Evolutionary conservation across 176 grass and related monocot genomes (phyloP), one percentile per base, ranked within the genome.

Genomic region (Lolium rigidum): DNA sequence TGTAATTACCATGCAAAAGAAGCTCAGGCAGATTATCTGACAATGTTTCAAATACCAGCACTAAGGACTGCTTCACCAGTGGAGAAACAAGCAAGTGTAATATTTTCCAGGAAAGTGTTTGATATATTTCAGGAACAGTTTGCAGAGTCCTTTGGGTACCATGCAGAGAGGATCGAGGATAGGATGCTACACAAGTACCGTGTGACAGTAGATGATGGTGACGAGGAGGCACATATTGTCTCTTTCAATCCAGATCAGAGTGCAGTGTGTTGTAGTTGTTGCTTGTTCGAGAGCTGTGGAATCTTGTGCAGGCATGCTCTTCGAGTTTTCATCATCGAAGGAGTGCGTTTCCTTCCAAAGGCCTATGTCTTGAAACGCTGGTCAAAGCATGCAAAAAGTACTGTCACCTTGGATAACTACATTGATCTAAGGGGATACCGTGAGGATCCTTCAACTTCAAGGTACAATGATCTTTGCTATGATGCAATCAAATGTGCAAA

Each of bases 231-330:
- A 76, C 88, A 91, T 86, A 87, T 51, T 5, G 97, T 98, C 9
- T 83, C 89, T 84, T 90, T 98, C 54, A 49, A 67, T 89, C 72
- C 86, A 22, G 81, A 92, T 69, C 86, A 87, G 64, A 86, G 21
- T 63, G 88, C 85, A 83, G 86, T 90, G 50, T 77, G 65, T 35
- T 98, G 94, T 70, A 98, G 86, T 48, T 98, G 97, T 73, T 93
- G 84, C 78, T 89, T 92, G 57, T 99, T 99, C 14, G 92, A 99
- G 86, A 92, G 80, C 76, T 92, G 88, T 83, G 96, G 96, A 59
- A 90, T 98, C 73, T 91, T 98, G 86, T 98, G 96, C 79, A 92
- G 94, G 65, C 97, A 99, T 80, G 84, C 87, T 47, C 83, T 99
- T 67, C 91, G 90, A 67, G 83, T 96, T 78, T 92, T 99, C 70